Evolutionary conservation across 495 filamentous ascomycete species (phyloP).

Genomic region (Cercophora samala): DNA sequence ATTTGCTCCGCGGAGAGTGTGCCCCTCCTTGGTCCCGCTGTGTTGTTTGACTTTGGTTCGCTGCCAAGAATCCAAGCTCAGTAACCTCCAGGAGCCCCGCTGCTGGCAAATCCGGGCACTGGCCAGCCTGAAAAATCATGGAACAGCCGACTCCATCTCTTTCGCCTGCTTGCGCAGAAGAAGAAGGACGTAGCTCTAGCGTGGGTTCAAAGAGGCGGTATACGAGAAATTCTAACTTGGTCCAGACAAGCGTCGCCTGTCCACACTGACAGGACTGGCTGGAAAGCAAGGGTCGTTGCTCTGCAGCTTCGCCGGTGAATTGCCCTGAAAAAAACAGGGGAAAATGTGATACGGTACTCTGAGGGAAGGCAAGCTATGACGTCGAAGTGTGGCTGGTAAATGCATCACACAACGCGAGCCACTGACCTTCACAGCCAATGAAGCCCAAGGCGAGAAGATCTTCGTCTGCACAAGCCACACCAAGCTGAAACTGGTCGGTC

Average conservation of each 20-base stretch:
- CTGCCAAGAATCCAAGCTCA: slow-evolving; percentile 5
- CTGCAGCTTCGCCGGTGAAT: neutral
- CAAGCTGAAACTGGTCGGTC: neutral
- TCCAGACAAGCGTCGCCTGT: neutral
- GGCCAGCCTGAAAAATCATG: neutral
- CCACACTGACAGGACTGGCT: too few species aligned
- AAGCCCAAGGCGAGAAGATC: neutral
- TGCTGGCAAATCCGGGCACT: neutral
- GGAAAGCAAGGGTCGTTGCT: neutral
- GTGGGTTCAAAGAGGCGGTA: neutral
- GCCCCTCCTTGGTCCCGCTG: neutral
- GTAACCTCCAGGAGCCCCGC: neutral
- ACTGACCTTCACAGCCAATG: neutral
- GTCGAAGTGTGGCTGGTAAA: slow-evolving; percentile 3
- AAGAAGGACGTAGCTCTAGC: neutral
- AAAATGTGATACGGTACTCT: neutral
- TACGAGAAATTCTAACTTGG: neutral
- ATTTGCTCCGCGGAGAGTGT: slow-evolving; percentile 4
- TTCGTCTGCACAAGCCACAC: neutral
- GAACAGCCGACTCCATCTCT: neutral
- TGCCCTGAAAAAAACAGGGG: slow-evolving; percentile 1
- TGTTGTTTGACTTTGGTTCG: slow-evolving; percentile 1
- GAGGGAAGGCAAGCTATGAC: neutral
- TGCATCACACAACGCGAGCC: neutral
- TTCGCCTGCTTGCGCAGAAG: neutral